These are phyloP conservation scores for Leishmania gerbilli DNA, from an alignment of 208 protist species.

Conservation along the genomic window DNA sequence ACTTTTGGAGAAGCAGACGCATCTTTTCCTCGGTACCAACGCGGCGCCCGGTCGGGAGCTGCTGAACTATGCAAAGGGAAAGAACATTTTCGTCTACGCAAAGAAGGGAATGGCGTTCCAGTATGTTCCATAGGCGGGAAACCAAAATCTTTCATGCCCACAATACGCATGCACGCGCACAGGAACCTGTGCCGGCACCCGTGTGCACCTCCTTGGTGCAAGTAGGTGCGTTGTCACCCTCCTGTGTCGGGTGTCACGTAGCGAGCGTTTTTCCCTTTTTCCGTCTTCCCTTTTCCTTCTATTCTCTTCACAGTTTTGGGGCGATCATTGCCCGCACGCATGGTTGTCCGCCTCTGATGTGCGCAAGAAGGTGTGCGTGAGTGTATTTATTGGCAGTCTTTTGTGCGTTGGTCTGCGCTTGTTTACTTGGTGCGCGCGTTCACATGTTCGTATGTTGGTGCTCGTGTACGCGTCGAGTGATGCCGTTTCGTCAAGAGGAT, in stretches of 20 bases:
- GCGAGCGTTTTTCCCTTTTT: not conserved
- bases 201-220: not conserved
- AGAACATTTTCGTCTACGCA: slow-evolving; percentile 84
- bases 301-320: slow-evolving; percentile 12
- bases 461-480: not conserved
- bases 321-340: not conserved
- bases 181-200: not conserved
- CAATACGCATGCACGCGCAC: not conserved
- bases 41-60: slow-evolving; percentile 66
- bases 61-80: slow-evolving; percentile 77
- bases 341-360: not conserved
- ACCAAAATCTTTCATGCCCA: not conserved
- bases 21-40: slow-evolving; percentile 80
- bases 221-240: not conserved
- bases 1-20: slow-evolving; percentile 56
- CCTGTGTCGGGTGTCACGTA: not conserved
- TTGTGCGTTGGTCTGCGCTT: not conserved
- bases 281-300: not conserved
- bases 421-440: not conserved
- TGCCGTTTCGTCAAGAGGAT: not conserved
- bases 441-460: not conserved
- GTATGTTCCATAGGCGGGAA: slow-evolving; percentile 52
- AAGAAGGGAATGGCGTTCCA: slow-evolving; percentile 69
- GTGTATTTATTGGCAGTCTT: not conserved
- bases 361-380: not conserved